Percentiles rank a stretch among this genome's conserved stretches.
Evolutionary conservation across 192 early-diverging fungal species (phyloP).

Genomic region (Coemansia sp.): DNA sequence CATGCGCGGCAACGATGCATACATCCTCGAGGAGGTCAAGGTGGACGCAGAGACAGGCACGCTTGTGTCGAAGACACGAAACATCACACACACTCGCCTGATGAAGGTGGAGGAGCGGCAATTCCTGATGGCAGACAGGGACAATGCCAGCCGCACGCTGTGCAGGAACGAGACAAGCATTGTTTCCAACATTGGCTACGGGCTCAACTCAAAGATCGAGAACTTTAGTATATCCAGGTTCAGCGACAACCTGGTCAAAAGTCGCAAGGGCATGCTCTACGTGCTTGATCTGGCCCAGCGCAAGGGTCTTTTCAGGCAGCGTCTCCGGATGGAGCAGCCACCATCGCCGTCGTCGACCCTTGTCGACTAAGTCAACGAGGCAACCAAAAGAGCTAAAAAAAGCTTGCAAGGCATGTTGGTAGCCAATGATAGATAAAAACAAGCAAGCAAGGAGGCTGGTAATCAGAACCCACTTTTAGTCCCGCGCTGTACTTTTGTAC

Average conservation of each 20-base stretch:
- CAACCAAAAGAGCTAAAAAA: background rate
- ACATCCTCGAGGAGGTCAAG: constrained; percentile 85
- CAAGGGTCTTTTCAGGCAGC: constrained; percentile 45
- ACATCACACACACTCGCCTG: constrained; percentile 88
- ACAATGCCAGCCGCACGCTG: constrained; percentile 60
- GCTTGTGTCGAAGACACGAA: constrained; percentile 82
- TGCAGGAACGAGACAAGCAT: constrained; percentile 82
- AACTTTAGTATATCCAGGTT: constrained; percentile 84
- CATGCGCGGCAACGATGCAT: constrained; percentile 79
- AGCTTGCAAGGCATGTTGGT: background rate
- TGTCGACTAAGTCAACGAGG: constrained; percentile 2
- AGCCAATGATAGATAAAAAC: background rate
- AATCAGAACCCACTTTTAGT: background rate
- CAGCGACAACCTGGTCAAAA: constrained; percentile 61
- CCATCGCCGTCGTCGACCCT: background rate
- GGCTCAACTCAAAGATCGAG: constrained; percentile 79
- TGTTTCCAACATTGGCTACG: constrained; percentile 84
- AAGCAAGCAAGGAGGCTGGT: background rate
- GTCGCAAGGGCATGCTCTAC: constrained; percentile 55
- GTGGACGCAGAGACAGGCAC: constrained; percentile 72
- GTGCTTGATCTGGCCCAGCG: constrained; percentile 52
- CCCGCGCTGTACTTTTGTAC: constrained; percentile 5
- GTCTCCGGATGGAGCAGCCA: constrained; percentile 22
- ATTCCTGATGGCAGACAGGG: constrained; percentile 59
- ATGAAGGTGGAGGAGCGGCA: constrained; percentile 93